Evolutionary conservation across 2,329 filamentous ascomycete genomes (phyloP), one percentile per base, ranked within the genome.

Genomic region (Botrytis squamosa): DNA sequence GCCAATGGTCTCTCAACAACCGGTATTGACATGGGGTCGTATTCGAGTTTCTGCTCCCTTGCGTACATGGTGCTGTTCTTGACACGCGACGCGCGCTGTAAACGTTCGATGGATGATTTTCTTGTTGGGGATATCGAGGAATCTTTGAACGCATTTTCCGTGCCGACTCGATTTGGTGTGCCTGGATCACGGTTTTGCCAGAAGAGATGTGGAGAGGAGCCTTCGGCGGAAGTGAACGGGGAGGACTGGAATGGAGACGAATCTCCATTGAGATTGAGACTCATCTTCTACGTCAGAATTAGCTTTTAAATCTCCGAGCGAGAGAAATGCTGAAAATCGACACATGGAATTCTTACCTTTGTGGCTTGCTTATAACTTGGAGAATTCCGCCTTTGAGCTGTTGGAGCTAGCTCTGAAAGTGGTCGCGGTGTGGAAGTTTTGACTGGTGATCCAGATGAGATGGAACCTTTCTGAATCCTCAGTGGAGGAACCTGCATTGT

Each of bases 1-100:
- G 93, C 90, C 77, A 97, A 86, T 55, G 95, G 94, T 76, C 94
- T 90, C 84, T 98, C 93, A 75, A 97, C 88, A 74, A 93, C 87
- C 64, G 92, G 92, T 72, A 94, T 84, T 77, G 90, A 89, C 73
- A 91, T 88, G 42, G 95, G 94, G 82, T 98, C 94, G 85, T 98
- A 98, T 85, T 97, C 93, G 82, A 94, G 90, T 84, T 95, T 95
- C 81, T 94, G 92, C 84, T 98, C 95, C 72, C 95, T 92, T 60
- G 94, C 94, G 82, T 97, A 93, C 87, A 98, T 98, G 84, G 92
- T 97, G 88, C 95, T 98, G 85, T 97, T 98, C 87, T 95, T 97
- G 80, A 99, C 96, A 75, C 96, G 92, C 72, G 95, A 97, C 46
- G 94, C 95, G 82, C 92, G 93, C 85, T 98, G 97, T 74, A 99